Evolutionary conservation across 2,329 filamentous ascomycete species (phyloP), one percentile per base, ranked within the genome.

Genomic region (Torrubiella hemipterigena): DNA sequence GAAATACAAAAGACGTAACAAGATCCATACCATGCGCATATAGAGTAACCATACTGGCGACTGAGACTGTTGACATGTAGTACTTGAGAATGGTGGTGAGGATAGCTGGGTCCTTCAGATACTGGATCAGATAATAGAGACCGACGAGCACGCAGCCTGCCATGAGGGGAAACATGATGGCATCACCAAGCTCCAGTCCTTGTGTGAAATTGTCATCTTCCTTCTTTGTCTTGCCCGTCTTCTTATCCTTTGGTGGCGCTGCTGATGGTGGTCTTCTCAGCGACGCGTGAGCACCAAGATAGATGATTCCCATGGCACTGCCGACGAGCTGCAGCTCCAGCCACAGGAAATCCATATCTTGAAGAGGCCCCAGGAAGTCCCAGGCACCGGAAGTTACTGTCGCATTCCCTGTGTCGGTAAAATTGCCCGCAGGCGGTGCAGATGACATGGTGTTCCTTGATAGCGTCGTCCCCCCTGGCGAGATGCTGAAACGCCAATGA

Each of bases 101-200:
- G 15, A 93, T 61, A 9, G 76, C 66, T 1, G 86, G 78, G 46
- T 94, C 83, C 41, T 89, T 67, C 33, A 95, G 71, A 70, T 80
- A 91, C 52, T 93, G 85, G 49, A 96, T 85, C 37, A 94, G 64
- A 45, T 87, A 78, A 60, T 96, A 96, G 10, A 96, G 65, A 5
- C 75, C 75, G 25, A 76, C 67, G 7, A 96, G 70, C 2, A 79
- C 74, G 8, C 64, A 47, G 3, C 77, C 84, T 6, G 86, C 87
- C 33, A 86, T 63, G 19, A 95, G 43, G 2, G 89, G 91, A 40
- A 95, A 82, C 45, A 93, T 54, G 42, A 96, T 72, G 29, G 85
- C 89, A 54, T 96, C 89, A 0, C 72, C 77, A 2, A 81, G 76
- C 34, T 57, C 54, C 7, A 76, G 67, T 48, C 38, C 73, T 59